Evolutionary conservation across 1,284 basidiomycete genomes (phyloP), one percentile per base, ranked within the genome.

Genomic region (Trichosporon asahii): DNA sequence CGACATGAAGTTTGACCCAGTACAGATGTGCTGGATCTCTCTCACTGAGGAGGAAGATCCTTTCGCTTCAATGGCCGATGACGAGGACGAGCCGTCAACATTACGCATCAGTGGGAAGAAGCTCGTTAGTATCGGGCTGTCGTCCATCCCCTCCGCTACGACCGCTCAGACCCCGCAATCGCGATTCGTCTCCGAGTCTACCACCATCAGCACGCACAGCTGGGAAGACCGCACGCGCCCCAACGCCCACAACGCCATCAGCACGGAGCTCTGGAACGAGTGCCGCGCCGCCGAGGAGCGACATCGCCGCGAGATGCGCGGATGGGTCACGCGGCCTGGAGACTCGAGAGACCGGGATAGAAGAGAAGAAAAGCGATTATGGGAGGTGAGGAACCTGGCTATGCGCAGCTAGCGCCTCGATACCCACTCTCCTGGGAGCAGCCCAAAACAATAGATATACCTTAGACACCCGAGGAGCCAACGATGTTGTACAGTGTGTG

Each of bases 1-100:
- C 66, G 94, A 95, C 85, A 98, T 98, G 95, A 89, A 94, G 65
- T 98, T 98, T 77, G 95, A 98, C 84, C 94, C 96, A 1, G 80
- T 89, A 66, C 88, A 89, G 53, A 97, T 98, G 94, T 92, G 92
- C 78, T 98, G 95, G 95, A 89, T 95, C 77, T 93, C 90, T 67
- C 91, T 88, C 64, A 93, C 96, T 77, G 93, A 95, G 53, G 94
- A 96, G 80, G 91, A 92, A 14, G 94, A 97, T 78, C 91, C 95
- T 15, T 95, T 95, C 80, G 94, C 91, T 61, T 91, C 91, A 73
- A 87, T 94, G 68, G 92, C 91, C 6, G 93, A 95, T 75, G 93
- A 94, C 76, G 92, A 94, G 80, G 89, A 92, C 74, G 89, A 90
- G 63, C 64, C 53, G 25, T 29, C 60, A 3, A 53, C 29, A 3